Base-by-base conservation (phyloP, 2,329 filamentous ascomycete genomes). In the Colletotrichum limetticola region DNA sequence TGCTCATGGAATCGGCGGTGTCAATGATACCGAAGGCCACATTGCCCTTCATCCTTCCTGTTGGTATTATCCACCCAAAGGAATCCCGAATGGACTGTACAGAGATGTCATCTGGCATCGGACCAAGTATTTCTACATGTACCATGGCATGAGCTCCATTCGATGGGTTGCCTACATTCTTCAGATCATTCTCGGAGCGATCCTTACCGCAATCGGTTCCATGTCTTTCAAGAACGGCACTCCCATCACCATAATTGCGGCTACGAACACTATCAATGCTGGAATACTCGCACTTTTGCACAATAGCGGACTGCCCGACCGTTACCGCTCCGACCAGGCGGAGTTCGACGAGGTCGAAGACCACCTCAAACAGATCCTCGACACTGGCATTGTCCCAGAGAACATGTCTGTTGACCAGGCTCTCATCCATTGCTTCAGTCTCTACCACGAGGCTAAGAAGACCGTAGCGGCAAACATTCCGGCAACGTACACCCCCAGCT, bases 261-360 rank as follows among this genome's bases (percentile, higher is more conserved):
- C 85, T 6, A 76, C 83, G 70, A 89, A 88, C 77, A 89, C 87
- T 0, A 78, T 87, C 67, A 81, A 85, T 53, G 85, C 87, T 8
- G 87, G 87, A 1, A 76, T 89, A 7, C 80, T 89, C 5, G 87
- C 86, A 3, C 80, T 89, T 19, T 76, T 89, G 70, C 86, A 89
- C 78, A 89, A 89, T 76, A 88, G 86, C 71, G 87, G 87, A 1
- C 77, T 89, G 22, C 87, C 87, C 2, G 86, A 88, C 72, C 80
- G 87, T 8, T 88, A 88, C 74, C 83, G 86, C 32, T 84, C 84
- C 62, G 83, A 89, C 76, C 84, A 84, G 75, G 82, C 84, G 32
- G 86, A 89, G 76, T 89, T 88, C 76, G 81, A 82, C 65, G 82
- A 84, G 52, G 80, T 89, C 32, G 86, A 89, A 75, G 86, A 88